Percentiles rank a stretch among this genome's conserved stretches.
These are phyloP conservation scores for Pseudomicrostroma phylloplanum DNA, from an alignment of 1,284 basidiomycete species.

Conservation along the genomic window DNA sequence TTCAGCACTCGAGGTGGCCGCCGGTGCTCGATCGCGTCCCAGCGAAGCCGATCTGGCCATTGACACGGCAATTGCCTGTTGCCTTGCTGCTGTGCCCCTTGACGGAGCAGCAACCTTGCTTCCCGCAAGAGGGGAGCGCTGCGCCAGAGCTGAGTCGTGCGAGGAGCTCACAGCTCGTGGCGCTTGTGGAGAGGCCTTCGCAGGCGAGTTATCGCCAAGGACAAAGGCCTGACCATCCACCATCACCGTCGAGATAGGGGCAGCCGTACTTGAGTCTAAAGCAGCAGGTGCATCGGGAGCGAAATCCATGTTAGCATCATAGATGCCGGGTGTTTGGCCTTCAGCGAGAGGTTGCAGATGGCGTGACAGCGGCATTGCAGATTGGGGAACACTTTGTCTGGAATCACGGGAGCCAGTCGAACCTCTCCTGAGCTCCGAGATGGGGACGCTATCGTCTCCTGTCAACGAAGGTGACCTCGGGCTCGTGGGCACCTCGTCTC, in stretches of 20 bases:
- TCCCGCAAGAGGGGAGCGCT: not conserved
- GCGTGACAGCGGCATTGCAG: too few relatives aligned
- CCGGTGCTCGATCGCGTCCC: too few relatives aligned
- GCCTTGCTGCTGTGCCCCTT: not conserved
- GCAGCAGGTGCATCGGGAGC: not conserved
- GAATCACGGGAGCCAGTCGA: too few relatives aligned
- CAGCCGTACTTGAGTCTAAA: not conserved
- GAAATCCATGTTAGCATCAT: too few relatives aligned
- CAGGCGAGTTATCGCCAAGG: not conserved
- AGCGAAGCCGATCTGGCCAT: not conserved
- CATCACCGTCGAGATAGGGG: slow-evolving; percentile 1
- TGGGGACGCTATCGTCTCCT: too few relatives aligned
- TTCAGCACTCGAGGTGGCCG: too few relatives aligned
- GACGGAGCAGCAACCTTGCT: not conserved
- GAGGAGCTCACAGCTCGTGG: not conserved
- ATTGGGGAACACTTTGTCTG: too few relatives aligned
- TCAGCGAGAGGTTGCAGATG: too few relatives aligned
- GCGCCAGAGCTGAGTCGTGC: not conserved
- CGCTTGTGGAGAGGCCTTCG: not conserved
- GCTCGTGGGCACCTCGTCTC: too few relatives aligned
- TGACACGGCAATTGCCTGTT: not conserved
- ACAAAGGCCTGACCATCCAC: slow-evolving; percentile 4
- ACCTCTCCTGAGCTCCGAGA: too few relatives aligned
- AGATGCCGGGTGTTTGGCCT: too few relatives aligned
- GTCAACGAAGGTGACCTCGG: too few relatives aligned